Conservation (phyloP, 2,329 filamentous ascomycete genomes). For the Calonectria honghensis region DNA sequence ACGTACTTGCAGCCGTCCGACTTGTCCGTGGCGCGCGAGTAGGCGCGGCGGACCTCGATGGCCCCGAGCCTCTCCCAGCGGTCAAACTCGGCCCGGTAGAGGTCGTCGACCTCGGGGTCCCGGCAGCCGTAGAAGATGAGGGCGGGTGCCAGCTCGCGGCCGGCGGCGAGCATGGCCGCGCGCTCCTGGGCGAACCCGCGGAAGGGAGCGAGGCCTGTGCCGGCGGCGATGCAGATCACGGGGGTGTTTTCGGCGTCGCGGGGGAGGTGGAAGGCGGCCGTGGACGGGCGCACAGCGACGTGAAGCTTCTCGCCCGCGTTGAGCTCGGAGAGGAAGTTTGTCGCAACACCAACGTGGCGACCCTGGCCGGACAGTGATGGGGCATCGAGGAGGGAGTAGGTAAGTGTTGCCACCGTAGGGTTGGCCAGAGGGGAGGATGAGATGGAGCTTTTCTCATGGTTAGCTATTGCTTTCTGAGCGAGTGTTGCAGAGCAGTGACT, state of each 20-base stretch:
- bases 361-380: conserved; percentile 71
- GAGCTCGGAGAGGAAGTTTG: conserved; percentile 74
- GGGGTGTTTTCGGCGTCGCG: conserved; percentile 66
- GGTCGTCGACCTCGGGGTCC: conserved; percentile 70
- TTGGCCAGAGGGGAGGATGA: conserved; percentile 82
- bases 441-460: conserved; percentile 72
- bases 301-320: conserved; percentile 65
- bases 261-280: conserved; percentile 71
- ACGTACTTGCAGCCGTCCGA: conserved; percentile 70
- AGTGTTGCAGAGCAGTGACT: conserved; percentile 35
- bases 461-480: background rate
- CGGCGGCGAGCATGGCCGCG: conserved; percentile 69
- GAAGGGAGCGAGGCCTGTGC: conserved; percentile 77
- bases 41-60: conserved; percentile 78
- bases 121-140: conserved; percentile 81
- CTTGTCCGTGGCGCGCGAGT: conserved; percentile 61
- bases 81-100: conserved; percentile 76
- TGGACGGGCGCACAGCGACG: conserved; percentile 69
- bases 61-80: conserved; percentile 70
- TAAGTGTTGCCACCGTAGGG: conserved; percentile 76
- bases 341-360: conserved; percentile 75
- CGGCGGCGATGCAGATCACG: conserved; percentile 71
- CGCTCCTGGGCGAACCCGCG: conserved; percentile 79
- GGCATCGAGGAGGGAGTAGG: conserved; percentile 79
- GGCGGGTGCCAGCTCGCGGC: conserved; percentile 74